Evolutionary conservation across 495 filamentous ascomycete genomes (phyloP).

Genomic region (Amorphotheca resinae): DNA sequence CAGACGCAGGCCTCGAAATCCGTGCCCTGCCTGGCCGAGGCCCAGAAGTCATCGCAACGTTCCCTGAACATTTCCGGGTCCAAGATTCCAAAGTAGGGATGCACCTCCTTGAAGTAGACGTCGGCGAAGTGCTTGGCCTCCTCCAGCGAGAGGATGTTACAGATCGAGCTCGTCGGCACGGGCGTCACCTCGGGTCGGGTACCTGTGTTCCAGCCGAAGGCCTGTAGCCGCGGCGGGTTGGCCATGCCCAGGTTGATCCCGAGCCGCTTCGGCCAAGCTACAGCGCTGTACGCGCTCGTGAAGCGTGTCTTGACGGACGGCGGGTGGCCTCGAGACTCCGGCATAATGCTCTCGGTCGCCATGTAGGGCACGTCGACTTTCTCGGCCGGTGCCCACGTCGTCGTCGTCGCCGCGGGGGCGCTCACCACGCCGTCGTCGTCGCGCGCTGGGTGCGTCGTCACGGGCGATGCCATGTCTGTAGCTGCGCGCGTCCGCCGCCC

Average conservation of each 20-base stretch:
- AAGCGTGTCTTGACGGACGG: constrained; percentile 18
- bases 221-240: constrained; percentile 35
- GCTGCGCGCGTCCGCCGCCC: background rate
- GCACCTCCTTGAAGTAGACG: constrained; percentile 36
- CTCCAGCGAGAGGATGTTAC: constrained; percentile 25
- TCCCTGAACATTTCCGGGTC: constrained; percentile 24
- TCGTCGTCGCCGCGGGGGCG: background rate
- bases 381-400: background rate
- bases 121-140: constrained; percentile 26
- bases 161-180: constrained; percentile 15
- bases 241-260: constrained; percentile 35
- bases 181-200: constrained; percentile 22
- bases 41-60: constrained; percentile 26
- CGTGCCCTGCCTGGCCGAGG: background rate
- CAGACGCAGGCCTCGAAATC: constrained; percentile 33
- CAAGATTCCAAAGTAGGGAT: constrained; percentile 37
- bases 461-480: background rate
- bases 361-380: background rate
- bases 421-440: background rate
- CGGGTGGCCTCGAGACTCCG: background rate
- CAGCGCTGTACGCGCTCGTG: constrained; percentile 37
- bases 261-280: constrained; percentile 37
- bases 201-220: constrained; percentile 43
- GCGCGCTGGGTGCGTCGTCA: background rate
- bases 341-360: background rate